These are phyloP conservation scores for Brassica cretica DNA, from an alignment of 345 rosid genomes.

Conservation along the genomic window DNA sequence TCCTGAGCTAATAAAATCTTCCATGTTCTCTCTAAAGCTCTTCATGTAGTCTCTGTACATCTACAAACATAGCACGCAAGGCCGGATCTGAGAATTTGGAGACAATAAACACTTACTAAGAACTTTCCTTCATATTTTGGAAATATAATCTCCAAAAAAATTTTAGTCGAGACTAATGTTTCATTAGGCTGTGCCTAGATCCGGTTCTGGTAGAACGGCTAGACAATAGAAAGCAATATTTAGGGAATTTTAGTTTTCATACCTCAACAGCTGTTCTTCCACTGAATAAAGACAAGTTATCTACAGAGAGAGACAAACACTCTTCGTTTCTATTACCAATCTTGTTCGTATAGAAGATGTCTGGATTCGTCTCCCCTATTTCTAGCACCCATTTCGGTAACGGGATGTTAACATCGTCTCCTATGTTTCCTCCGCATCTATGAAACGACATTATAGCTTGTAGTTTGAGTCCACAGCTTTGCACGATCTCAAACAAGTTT, in stretches of 20 bases:
- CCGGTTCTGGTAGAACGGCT: too few relatives aligned
- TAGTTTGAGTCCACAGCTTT: conserved; percentile 50
- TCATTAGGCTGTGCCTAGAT: too few relatives aligned
- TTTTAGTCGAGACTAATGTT: too few relatives aligned
- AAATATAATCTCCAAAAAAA: too few relatives aligned
- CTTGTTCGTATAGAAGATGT: conserved; percentile 70
- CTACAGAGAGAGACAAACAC: conserved; percentile 71
- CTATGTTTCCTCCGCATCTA: conserved; percentile 86
- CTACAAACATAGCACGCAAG: conserved; percentile 40
- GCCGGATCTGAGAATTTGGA: too few relatives aligned
- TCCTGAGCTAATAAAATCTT: conserved; percentile 67
- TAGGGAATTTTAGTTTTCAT: not conserved
- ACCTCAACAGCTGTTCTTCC: conserved; percentile 83
- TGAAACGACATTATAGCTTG: conserved; percentile 91
- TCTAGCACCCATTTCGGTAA: conserved; percentile 77
- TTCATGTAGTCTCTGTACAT: conserved; percentile 77
- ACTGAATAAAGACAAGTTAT: conserved; percentile 56
- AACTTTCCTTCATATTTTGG: too few relatives aligned
- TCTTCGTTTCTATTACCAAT: conserved; percentile 64
- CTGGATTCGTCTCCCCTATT: conserved; percentile 63
- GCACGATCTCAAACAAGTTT: conserved; percentile 59
- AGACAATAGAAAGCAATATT: not conserved
- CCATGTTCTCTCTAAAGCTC: conserved; percentile 79
- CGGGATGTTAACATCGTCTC: conserved; percentile 72
- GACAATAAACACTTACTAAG: too few relatives aligned